These are phyloP conservation scores for Sporothrix sp. DNA, from an alignment of 2,329 filamentous ascomycete species.

Conservation along the genomic window DNA sequence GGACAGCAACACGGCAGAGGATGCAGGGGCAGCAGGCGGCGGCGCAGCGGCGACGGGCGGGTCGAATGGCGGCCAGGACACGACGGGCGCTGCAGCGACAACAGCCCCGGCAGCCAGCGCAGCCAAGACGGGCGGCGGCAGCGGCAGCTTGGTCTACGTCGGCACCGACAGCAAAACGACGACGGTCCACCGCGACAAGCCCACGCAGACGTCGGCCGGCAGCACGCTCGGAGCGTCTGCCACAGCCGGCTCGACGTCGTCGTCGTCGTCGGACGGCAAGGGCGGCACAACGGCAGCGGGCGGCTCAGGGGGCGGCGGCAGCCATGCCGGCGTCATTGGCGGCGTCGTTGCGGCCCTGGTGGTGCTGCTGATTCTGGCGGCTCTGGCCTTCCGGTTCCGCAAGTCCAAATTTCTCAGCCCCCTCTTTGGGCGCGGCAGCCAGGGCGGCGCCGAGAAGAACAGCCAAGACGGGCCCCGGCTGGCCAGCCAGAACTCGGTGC, in stretches of 20 bases:
- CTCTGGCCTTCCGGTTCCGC: conserved; percentile 12
- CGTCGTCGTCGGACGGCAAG: not conserved
- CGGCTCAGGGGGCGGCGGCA: not conserved
- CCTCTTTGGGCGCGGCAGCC: not conserved
- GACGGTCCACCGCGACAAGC: not conserved
- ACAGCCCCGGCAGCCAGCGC: not conserved
- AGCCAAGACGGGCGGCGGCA: not conserved
- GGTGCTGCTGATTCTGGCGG: not conserved
- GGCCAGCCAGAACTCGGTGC: not conserved
- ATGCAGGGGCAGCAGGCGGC: not conserved
- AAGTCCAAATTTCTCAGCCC: not conserved
- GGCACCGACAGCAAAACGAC: conserved; percentile 9
- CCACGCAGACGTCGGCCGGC: not conserved
- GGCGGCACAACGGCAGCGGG: not conserved
- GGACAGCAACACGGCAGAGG: not conserved
- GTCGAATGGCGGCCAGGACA: not conserved
- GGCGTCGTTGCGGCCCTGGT: conserved; percentile 6
- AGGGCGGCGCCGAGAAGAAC: not conserved
- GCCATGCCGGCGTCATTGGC: conserved; percentile 7
- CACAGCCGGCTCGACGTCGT: not conserved
- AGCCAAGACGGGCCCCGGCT: not conserved
- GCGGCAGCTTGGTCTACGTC: conserved; percentile 6
- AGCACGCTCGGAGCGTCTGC: not conserved
- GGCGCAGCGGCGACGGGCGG: not conserved
- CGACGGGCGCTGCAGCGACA: not conserved